phyloP scores from a whole-genome alignment of 768 basidiomycete species.

The Jaapia argillacea region DNA sequence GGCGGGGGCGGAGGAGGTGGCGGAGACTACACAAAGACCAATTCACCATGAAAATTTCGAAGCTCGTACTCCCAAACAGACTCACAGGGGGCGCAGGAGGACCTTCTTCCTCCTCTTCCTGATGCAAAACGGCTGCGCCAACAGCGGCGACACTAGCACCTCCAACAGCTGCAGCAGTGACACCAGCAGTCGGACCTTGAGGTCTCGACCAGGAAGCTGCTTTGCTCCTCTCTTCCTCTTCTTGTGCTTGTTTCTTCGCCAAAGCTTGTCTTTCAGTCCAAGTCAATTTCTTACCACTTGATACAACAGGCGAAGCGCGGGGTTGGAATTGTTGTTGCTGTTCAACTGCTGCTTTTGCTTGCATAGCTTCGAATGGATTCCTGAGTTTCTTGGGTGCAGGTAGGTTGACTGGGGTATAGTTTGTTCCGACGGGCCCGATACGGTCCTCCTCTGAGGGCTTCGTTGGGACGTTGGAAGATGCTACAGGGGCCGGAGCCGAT shows the following conservation, averaged over 20 bases:
- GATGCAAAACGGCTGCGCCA: slow-evolving; percentile 5
- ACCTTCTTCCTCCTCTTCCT: slow-evolving; percentile 23
- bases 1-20: slow-evolving; percentile 23
- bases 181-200: slow-evolving; percentile 7
- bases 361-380: slow-evolving; percentile 67
- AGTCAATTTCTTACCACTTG: slow-evolving; percentile 68
- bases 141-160: not conserved
- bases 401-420: slow-evolving; percentile 82
- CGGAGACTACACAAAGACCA: slow-evolving; percentile 6
- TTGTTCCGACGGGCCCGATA: slow-evolving; percentile 79
- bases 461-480: slow-evolving; percentile 38
- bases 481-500: slow-evolving; percentile 25
- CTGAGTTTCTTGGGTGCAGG: slow-evolving; percentile 79
- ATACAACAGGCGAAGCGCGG: slow-evolving; percentile 3
- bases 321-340: slow-evolving; percentile 7
- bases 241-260: slow-evolving; percentile 80
- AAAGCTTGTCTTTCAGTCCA: slow-evolving; percentile 91
- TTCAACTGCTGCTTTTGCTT: slow-evolving; percentile 33
- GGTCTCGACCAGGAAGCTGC: slow-evolving; percentile 38
- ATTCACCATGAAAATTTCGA: slow-evolving; percentile 3
- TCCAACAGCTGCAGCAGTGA: not conserved
- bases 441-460: slow-evolving; percentile 75
- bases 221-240: slow-evolving; percentile 61
- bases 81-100: no score
- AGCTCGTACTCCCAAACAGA: no score